Conservation (phyloP, 179 eudicot genomes). For the Camellia oleifera region DNA sequence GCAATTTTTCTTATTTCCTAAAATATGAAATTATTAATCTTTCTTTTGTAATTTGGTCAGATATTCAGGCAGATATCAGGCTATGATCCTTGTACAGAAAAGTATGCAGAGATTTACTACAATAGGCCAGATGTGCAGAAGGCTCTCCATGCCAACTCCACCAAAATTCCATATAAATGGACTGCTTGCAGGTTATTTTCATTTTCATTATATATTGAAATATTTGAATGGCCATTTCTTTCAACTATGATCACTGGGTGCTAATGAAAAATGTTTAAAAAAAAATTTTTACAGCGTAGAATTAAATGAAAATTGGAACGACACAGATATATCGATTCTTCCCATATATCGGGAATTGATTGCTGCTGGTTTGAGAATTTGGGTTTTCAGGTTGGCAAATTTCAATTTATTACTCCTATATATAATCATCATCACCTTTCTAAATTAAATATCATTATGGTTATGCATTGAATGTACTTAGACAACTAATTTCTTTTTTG, state of each 20-base stretch:
- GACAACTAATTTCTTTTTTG: background rate
- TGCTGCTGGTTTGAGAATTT: slow-evolving; percentile 70
- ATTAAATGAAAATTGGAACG: slow-evolving; percentile 90
- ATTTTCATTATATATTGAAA: no score
- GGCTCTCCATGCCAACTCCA: slow-evolving; percentile 81
- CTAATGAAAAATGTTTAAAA: background rate
- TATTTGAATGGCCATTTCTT: background rate
- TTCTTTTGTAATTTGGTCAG: slow-evolving; percentile 23
- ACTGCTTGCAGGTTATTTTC: slow-evolving; percentile 78
- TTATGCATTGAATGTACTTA: background rate
- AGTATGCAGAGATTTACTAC: slow-evolving; percentile 77
- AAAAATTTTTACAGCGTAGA: slow-evolving; percentile 47
- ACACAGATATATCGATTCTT: slow-evolving; percentile 75
- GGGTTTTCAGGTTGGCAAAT: slow-evolving; percentile 79
- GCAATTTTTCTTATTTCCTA: background rate
- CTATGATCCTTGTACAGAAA: slow-evolving; percentile 96
- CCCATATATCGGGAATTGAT: slow-evolving; percentile 80
- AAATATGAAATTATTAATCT: background rate
- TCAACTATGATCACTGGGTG: background rate
- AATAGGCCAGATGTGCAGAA: slow-evolving; percentile 90
- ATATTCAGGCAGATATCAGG: slow-evolving; percentile 53
- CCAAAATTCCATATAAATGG: slow-evolving; percentile 77
- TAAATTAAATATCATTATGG: background rate
- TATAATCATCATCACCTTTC: background rate
- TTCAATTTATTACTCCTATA: background rate